These are phyloP conservation scores for Caryopteris hybrid DNA, from an alignment of 305 asterid species.

Conservation along the genomic window DNA sequence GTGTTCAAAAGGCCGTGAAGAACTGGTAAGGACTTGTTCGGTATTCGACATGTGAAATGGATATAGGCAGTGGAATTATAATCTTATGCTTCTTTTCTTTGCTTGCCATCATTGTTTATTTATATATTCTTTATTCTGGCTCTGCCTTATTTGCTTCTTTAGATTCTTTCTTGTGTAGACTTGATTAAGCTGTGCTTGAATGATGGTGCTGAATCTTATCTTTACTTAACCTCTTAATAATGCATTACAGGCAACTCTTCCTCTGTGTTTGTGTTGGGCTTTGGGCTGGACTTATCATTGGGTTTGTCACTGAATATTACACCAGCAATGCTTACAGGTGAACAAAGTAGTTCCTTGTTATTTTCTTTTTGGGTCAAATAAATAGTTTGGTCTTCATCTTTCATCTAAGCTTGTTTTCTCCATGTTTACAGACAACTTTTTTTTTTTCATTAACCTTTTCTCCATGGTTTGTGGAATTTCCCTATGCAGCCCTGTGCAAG, in stretches of 20 bases:
- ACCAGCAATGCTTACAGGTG: conserved; percentile 78
- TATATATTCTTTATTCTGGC: background rate
- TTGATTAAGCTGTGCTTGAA: background rate
- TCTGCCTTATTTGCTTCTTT: background rate
- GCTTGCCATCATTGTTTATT: background rate
- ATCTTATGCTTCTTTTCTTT: background rate
- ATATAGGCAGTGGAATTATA: background rate
- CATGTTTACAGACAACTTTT: background rate
- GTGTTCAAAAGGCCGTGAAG: conserved; percentile 68
- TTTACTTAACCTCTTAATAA: background rate
- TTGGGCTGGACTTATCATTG: conserved; percentile 71
- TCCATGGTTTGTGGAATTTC: conserved; percentile 4
- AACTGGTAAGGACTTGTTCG: conserved; percentile 57
- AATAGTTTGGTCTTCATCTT: background rate
- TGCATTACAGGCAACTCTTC: conserved; percentile 52
- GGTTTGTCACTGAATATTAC: conserved; percentile 61
- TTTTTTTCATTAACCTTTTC: background rate
- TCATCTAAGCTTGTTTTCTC: background rate
- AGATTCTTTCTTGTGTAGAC: background rate
- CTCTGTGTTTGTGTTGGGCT: conserved; percentile 64
- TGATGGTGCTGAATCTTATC: background rate
- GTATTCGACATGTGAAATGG: background rate
- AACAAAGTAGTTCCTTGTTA: background rate
- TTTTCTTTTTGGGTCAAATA: background rate
- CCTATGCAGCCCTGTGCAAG: conserved; percentile 80